A percentile compares a stretch with the other conserved stretches of the same genome.
Conservation (phyloP, 2,329 filamentous ascomycete genomes). For the Talaromyces islandicus region DNA sequence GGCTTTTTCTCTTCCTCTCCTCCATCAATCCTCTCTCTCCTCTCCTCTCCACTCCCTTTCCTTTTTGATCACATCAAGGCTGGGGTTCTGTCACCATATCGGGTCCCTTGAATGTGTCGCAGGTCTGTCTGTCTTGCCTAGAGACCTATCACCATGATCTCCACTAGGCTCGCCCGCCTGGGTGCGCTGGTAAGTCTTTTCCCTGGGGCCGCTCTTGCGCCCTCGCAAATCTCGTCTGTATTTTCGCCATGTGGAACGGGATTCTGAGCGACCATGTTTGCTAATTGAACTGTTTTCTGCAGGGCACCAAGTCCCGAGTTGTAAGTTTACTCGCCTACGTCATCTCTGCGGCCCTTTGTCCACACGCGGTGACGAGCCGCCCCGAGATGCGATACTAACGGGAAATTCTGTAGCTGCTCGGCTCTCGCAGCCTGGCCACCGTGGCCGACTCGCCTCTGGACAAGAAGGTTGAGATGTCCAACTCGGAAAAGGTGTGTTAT, state of each 20-base stretch:
- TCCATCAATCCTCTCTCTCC: slow-evolving; percentile 23
- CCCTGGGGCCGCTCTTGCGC: not conserved
- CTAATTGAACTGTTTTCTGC: slow-evolving; percentile 4
- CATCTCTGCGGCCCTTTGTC: not conserved
- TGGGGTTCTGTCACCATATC: slow-evolving; percentile 15
- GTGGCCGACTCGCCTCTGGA: slow-evolving; percentile 80
- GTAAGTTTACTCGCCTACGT: slow-evolving; percentile 27
- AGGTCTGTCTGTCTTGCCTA: slow-evolving; percentile 30
- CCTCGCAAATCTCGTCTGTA: not conserved
- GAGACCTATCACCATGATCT: slow-evolving; percentile 42
- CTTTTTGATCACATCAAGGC: slow-evolving; percentile 22
- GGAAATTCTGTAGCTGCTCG: slow-evolving; percentile 49
- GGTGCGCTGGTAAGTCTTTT: slow-evolving; percentile 41
- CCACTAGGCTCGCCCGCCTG: slow-evolving; percentile 41
- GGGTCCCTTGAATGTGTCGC: slow-evolving; percentile 32
- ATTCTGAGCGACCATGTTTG: not conserved
- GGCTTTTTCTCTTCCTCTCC: slow-evolving; percentile 30
- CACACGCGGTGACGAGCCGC: not conserved
- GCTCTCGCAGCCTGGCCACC: slow-evolving; percentile 71
- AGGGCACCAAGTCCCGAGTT: slow-evolving; percentile 42
- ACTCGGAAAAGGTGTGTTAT: slow-evolving; percentile 67
- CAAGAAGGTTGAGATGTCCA: slow-evolving; percentile 97
- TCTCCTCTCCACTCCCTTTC: slow-evolving; percentile 34
- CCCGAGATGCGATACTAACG: slow-evolving; percentile 19
- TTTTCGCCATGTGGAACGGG: not conserved